Conservation (phyloP, 805 yeast genomes). For the Nakazawaea ambrosiae region DNA sequence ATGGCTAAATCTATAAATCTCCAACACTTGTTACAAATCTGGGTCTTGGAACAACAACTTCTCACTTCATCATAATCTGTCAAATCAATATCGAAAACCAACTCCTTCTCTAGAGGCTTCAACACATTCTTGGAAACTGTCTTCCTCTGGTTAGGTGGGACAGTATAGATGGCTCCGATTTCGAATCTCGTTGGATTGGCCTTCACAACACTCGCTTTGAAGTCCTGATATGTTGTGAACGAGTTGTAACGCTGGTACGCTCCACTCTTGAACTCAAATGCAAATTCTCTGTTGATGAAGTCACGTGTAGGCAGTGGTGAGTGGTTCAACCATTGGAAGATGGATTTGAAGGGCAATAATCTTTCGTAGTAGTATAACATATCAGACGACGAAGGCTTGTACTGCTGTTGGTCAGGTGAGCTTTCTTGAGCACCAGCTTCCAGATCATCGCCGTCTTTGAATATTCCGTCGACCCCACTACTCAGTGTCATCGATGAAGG, state of each 20-base stretch:
- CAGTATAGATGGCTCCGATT: slow-evolving; percentile 85
- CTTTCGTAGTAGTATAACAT: slow-evolving; percentile 67
- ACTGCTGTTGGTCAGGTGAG: slow-evolving; percentile 3
- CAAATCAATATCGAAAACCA: slow-evolving; percentile 95
- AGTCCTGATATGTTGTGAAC: slow-evolving; percentile 56
- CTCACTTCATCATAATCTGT: slow-evolving; percentile 93
- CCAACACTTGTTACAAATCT: slow-evolving; percentile 90
- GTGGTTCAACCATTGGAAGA: slow-evolving; percentile 89
- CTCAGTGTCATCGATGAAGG: slow-evolving; percentile 1
- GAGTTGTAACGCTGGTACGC: slow-evolving; percentile 89
- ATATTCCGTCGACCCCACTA: too few relatives aligned
- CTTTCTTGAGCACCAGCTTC: background rate
- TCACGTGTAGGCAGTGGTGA: slow-evolving; percentile 68
- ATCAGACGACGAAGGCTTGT: slow-evolving; percentile 44
- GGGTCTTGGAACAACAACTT: slow-evolving; percentile 86
- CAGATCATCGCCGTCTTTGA: too few relatives aligned
- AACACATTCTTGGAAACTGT: slow-evolving; percentile 66
- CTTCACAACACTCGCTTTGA: slow-evolving; percentile 66
- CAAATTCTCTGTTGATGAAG: slow-evolving; percentile 87
- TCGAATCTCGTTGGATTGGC: slow-evolving; percentile 89
- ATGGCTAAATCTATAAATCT: slow-evolving; percentile 82
- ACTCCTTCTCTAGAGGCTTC: slow-evolving; percentile 78
- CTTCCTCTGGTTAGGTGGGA: slow-evolving; percentile 83
- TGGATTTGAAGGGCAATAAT: slow-evolving; percentile 65
- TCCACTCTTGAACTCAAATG: slow-evolving; percentile 82